phyloP scores from a whole-genome alignment of 2,329 filamentous ascomycete species.

The Clonostachys byssicola region DNA sequence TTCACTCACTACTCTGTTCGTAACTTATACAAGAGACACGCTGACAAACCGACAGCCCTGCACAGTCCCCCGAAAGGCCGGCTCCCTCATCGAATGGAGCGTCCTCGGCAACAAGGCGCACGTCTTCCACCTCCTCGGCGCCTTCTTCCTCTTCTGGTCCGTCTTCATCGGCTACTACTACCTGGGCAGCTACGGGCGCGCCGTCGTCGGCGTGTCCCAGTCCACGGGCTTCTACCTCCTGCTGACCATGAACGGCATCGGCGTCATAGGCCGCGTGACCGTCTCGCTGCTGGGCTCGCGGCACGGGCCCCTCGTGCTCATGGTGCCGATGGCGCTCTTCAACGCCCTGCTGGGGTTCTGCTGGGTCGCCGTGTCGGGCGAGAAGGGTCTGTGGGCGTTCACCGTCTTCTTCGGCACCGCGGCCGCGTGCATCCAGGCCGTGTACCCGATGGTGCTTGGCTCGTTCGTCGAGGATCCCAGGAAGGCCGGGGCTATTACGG shows the following conservation, averaged over 20 bases:
- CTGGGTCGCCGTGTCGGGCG: constrained; percentile 53
- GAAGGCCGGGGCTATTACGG: constrained; percentile 32
- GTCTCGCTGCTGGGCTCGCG: constrained; percentile 56
- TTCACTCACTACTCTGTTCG: neutral
- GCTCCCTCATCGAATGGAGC: constrained; percentile 33
- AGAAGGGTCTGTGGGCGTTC: constrained; percentile 55
- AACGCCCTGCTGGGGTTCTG: constrained; percentile 38
- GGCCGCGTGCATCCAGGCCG: constrained; percentile 56
- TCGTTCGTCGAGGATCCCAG: neutral
- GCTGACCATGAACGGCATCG: constrained; percentile 61
- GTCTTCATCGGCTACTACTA: constrained; percentile 43
- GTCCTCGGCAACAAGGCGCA: constrained; percentile 35
- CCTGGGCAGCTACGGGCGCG: constrained; percentile 39
- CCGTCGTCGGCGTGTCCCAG: constrained; percentile 24
- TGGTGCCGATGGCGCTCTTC: constrained; percentile 34
- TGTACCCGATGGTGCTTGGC: constrained; percentile 52
- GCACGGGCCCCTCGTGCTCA: constrained; percentile 51
- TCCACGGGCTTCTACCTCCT: constrained; percentile 56
- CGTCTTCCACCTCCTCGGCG: constrained; percentile 21
- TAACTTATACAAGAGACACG: constrained; percentile 17
- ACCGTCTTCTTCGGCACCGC: constrained; percentile 57
- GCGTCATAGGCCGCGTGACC: constrained; percentile 50
- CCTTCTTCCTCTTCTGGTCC: constrained; percentile 26
- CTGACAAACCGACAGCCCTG: constrained; percentile 22
- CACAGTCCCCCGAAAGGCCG: constrained; percentile 31